A percentile compares a stretch with the other conserved stretches of the same genome.
Conservation (phyloP, 2,329 filamentous ascomycete species). For the Massarina eburnea region DNA sequence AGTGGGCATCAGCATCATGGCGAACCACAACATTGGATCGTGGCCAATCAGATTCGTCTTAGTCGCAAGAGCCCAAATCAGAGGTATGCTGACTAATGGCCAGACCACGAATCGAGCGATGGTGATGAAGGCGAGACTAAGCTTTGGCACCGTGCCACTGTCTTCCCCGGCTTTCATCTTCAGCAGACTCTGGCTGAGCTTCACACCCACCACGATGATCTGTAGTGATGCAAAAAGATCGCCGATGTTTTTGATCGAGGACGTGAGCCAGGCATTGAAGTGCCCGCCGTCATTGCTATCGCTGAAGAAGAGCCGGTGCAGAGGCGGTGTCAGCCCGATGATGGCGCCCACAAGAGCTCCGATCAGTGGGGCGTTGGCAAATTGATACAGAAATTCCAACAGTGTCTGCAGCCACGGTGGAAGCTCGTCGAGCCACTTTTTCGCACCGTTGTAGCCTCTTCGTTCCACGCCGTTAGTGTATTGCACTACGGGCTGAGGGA, state of each 20-base stretch:
- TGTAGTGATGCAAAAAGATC: conserved; percentile 66
- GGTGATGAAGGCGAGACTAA: conserved; percentile 55
- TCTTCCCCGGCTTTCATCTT: conserved; percentile 49
- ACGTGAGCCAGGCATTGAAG: conserved; percentile 67
- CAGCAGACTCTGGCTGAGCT: conserved; percentile 58
- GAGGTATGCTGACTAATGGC: conserved; percentile 58
- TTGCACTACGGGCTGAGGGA: conserved; percentile 45
- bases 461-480: conserved; percentile 31
- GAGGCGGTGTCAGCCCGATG: conserved; percentile 60
- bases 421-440: conserved; percentile 39
- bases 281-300: conserved; percentile 61
- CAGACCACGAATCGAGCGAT: conserved; percentile 62
- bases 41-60: conserved; percentile 54
- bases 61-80: conserved; percentile 58
- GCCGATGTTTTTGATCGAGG: conserved; percentile 63
- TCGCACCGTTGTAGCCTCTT: conserved; percentile 36
- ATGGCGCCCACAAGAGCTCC: conserved; percentile 61
- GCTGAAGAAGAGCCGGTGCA: conserved; percentile 65
- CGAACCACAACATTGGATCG: conserved; percentile 69
- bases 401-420: conserved; percentile 42
- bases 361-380: conserved; percentile 64
- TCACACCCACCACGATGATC: conserved; percentile 68
- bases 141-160: conserved; percentile 50
- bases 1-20: conserved; percentile 61
- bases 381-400: conserved; percentile 49